Evolutionary conservation across 2,329 filamentous ascomycete species (phyloP), one percentile per base, ranked within the genome.

Genomic region (Atkinsonella texensis): DNA sequence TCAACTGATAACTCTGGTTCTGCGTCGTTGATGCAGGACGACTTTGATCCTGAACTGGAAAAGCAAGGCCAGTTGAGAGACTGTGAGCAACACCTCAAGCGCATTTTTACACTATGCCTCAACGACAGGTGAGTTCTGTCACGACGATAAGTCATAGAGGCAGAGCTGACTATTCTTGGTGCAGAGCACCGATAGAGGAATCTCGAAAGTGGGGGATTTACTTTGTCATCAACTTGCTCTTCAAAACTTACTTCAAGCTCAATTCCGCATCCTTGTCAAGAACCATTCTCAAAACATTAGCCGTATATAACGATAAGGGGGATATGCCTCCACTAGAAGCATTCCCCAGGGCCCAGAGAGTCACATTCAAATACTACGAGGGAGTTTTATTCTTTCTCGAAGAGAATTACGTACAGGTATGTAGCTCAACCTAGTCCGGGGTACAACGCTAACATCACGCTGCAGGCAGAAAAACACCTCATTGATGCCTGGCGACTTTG

Each of bases 201-300:
- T 96, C 91, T 9, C 83, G 93, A 51, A 98, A 97, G 79, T 98
- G 93, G 93, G 94, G 89, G 7, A 87, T 95, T 46, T 98, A 98
- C 72, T 90, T 89, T 66, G 84, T 91, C 57, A 89, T 90, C 62
- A 97, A 95, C 64, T 77, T 98, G 8, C 75, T 96, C 13, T 98
- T 98, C 80, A 97, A 97, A 70, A 97, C 90, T 1, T 96, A 97
- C 68, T 98, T 98, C 74, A 94, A 88, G 72, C 75, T 97, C 56
- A 95, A 95, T 69, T 87, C 86, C 35, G 85, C 94, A 52, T 83
- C 82, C n/a, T 74, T 97, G 18, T 95, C 85, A 17, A 89, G 93
- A 65, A 96, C 93, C 58, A 84, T 97, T 48, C 74, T 98, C 46
- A 87, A 85, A 58, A 89, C 89, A 0, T 75, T 98, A 46, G 77